Percentiles rank a stretch among this genome's conserved stretches.
Evolutionary conservation across 2,329 filamentous ascomycete species (phyloP).

Genomic region (Chrysoporthe cubensis): DNA sequence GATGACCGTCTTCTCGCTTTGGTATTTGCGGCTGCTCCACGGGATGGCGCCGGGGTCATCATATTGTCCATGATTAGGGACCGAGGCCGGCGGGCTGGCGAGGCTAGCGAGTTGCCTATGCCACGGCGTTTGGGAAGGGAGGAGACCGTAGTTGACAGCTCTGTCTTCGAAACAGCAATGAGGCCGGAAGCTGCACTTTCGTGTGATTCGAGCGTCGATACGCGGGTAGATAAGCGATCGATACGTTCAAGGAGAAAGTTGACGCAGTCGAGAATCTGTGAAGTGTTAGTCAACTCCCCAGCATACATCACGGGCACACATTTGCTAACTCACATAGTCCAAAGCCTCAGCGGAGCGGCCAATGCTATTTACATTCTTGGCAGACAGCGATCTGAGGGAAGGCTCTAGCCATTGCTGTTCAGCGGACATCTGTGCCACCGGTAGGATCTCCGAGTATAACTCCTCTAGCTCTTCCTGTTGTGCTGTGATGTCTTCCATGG

Average conservation of each 20-base stretch:
- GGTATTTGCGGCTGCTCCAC: conserved; percentile 15
- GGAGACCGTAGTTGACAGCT: conserved; percentile 41
- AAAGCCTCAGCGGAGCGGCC: conserved; percentile 51
- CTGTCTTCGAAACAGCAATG: conserved; percentile 47
- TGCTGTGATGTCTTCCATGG: conserved; percentile 49
- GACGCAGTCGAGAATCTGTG: conserved; percentile 56
- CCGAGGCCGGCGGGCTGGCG: conserved; percentile 40
- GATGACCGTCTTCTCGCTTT: conserved; percentile 41
- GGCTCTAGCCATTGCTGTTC: conserved; percentile 70
- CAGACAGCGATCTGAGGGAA: conserved; percentile 51
- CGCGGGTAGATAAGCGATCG: conserved; percentile 44
- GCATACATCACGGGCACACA: too few relatives aligned
- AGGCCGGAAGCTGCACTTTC: conserved; percentile 45
- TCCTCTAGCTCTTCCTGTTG: conserved; percentile 70
- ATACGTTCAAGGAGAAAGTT: conserved; percentile 55
- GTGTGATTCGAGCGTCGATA: conserved; percentile 52
- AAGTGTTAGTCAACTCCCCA: conserved; percentile 31
- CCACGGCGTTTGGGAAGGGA: conserved; percentile 33
- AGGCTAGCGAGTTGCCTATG: conserved; percentile 33
- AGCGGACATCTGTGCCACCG: conserved; percentile 71
- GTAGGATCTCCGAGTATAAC: conserved; percentile 69
- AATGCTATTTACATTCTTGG: conserved; percentile 49
- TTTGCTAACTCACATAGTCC: conserved; percentile 50
- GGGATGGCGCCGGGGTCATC: conserved; percentile 21
- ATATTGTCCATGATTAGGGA: conserved; percentile 23